phyloP scores from a whole-genome alignment of 2,329 filamentous ascomycete species.

The Colletotrichum paranaense region DNA sequence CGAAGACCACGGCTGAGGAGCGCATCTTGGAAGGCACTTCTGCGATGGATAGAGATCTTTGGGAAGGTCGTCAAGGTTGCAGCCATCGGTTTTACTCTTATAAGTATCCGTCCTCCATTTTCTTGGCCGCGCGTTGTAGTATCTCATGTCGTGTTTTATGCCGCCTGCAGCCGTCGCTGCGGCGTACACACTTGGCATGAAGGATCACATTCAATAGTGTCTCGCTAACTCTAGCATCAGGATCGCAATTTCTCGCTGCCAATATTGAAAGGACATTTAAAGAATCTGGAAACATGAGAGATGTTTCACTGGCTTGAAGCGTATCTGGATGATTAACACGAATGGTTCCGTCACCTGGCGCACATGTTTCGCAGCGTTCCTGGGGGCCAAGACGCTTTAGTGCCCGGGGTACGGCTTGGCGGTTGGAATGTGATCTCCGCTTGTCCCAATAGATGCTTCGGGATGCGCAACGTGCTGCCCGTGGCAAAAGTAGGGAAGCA shows the following conservation, averaged over 20 bases:
- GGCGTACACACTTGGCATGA: constrained; percentile 9
- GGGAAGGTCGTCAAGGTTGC: background rate
- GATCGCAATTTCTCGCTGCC: background rate
- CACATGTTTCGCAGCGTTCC: constrained; percentile 15
- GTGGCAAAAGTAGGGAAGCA: constrained; percentile 4
- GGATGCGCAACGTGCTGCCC: constrained; percentile 25
- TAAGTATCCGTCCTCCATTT: background rate
- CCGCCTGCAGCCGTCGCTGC: background rate
- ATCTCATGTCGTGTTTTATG: background rate
- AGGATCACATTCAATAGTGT: constrained; percentile 14
- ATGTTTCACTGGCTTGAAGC: background rate
- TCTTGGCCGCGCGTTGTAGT: constrained; percentile 2
- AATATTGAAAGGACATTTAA: background rate
- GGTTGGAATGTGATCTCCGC: background rate
- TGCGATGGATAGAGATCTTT: background rate
- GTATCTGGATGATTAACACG: constrained; percentile 1
- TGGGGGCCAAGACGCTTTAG: constrained; percentile 25
- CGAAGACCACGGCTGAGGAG: constrained; percentile 5
- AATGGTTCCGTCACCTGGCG: constrained; percentile 22
- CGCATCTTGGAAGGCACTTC: constrained; percentile 28
- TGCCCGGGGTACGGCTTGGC: constrained; percentile 24
- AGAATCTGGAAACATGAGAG: background rate
- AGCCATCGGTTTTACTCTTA: background rate
- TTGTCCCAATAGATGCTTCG: constrained; percentile 31
- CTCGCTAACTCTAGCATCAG: background rate